These are phyloP conservation scores for Candida mesenterica DNA, from an alignment of 1,139 yeast genomes.

Conservation along the genomic window DNA sequence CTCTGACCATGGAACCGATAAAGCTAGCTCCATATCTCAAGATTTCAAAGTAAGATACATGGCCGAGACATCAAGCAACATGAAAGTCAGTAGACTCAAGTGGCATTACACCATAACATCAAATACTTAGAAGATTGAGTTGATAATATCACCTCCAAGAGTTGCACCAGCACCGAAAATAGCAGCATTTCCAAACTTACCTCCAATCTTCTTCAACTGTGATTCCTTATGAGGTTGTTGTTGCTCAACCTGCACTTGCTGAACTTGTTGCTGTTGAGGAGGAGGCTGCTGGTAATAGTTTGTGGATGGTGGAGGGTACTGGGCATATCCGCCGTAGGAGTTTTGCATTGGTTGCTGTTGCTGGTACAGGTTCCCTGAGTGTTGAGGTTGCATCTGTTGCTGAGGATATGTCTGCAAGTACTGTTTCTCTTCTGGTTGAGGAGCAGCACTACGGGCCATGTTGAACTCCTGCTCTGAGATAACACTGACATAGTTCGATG, in stretches of 20 bases:
- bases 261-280: constrained; percentile 24
- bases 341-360: constrained; percentile 18
- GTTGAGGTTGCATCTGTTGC: constrained; percentile 16
- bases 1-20: too few species aligned
- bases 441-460: constrained; percentile 10
- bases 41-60: too few species aligned
- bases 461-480: constrained; percentile 38
- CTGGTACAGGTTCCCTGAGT: constrained; percentile 8
- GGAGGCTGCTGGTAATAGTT: constrained; percentile 30
- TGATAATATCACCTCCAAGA: constrained; percentile 81
- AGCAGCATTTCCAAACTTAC: constrained; percentile 87
- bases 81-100: neutral
- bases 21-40: too few species aligned
- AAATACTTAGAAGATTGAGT: constrained; percentile 66
- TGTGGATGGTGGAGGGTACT: constrained; percentile 49
- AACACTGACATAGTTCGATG: constrained; percentile 74
- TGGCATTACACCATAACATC: neutral
- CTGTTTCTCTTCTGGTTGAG: constrained; percentile 16
- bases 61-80: neutral
- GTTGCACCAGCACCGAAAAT: constrained; percentile 98
- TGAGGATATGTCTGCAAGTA: constrained; percentile 14
- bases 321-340: constrained; percentile 47
- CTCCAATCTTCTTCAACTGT: constrained; percentile 66
- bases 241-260: constrained; percentile 9
- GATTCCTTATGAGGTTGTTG: constrained; percentile 18